These are phyloP conservation scores for Coemansia aciculifera DNA, from an alignment of 192 early-diverging fungal genomes.

Conservation along the genomic window DNA sequence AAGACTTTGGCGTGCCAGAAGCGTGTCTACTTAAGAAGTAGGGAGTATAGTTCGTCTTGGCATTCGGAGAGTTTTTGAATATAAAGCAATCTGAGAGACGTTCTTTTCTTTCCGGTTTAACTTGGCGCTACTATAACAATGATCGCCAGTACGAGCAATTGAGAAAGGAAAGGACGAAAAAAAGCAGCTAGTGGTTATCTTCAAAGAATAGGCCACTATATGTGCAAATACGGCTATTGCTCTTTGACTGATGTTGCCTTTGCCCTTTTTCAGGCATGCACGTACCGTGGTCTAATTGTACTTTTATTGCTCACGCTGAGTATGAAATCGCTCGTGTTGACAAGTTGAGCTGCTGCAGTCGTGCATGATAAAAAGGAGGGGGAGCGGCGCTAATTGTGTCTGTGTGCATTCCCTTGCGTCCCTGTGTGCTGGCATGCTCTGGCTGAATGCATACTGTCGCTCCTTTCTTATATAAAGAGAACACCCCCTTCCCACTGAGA, in stretches of 20 bases:
- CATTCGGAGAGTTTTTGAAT: neutral
- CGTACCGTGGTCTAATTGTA: neutral
- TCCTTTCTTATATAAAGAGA: neutral
- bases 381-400: slow-evolving; percentile 3
- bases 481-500: neutral
- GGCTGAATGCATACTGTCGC: neutral
- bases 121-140: neutral
- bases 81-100: neutral
- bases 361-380: neutral
- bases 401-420: neutral
- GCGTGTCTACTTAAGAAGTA: neutral
- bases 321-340: neutral
- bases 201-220: neutral
- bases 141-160: neutral
- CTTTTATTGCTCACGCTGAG: neutral
- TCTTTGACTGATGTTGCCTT: neutral
- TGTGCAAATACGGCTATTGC: neutral
- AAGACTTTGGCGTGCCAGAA: slow-evolving; percentile 24
- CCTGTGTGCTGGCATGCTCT: neutral
- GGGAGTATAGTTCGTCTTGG: neutral
- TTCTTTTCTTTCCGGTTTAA: neutral
- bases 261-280: neutral
- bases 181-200: neutral
- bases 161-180: neutral
- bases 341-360: neutral